A percentile compares a stretch with the other conserved stretches of the same genome.
Conservation (phyloP, 148 eudicot species). For the Pharnaceum exiguum region DNA sequence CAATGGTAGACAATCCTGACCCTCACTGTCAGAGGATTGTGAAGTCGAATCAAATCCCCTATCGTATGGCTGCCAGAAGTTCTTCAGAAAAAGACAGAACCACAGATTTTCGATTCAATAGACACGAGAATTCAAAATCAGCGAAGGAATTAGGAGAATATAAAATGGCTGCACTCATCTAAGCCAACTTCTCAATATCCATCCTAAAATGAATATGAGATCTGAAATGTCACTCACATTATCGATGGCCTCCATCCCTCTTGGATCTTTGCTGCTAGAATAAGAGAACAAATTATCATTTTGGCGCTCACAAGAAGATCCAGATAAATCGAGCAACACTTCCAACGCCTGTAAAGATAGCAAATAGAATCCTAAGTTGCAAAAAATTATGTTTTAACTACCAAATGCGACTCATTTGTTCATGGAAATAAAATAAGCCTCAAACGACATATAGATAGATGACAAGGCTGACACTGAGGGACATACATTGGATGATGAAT, state of each 20-base stretch:
- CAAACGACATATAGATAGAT: too few species aligned
- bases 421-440: too few species aligned
- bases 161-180: too few species aligned
- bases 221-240: conserved; percentile 39
- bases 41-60: conserved; percentile 62
- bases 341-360: conserved; percentile 56
- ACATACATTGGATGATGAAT: too few species aligned
- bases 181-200: not conserved
- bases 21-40: conserved; percentile 63
- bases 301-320: conserved; percentile 37
- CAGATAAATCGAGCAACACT: conserved; percentile 70
- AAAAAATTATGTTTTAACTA: not conserved
- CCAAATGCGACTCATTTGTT: too few species aligned
- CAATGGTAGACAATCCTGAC: conserved; percentile 39
- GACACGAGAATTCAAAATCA: too few species aligned
- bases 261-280: conserved; percentile 32
- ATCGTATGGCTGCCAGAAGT: conserved; percentile 51
- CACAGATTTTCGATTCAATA: not conserved
- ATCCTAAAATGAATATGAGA: conserved; percentile 2
- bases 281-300: conserved; percentile 34
- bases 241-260: conserved; percentile 35
- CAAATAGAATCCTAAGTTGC: not conserved
- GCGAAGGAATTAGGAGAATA: too few species aligned
- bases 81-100: conserved; percentile 16
- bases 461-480: too few species aligned